phyloP scores from a whole-genome alignment of 192 early-diverging fungal genomes.

The Coemansia sp. region DNA sequence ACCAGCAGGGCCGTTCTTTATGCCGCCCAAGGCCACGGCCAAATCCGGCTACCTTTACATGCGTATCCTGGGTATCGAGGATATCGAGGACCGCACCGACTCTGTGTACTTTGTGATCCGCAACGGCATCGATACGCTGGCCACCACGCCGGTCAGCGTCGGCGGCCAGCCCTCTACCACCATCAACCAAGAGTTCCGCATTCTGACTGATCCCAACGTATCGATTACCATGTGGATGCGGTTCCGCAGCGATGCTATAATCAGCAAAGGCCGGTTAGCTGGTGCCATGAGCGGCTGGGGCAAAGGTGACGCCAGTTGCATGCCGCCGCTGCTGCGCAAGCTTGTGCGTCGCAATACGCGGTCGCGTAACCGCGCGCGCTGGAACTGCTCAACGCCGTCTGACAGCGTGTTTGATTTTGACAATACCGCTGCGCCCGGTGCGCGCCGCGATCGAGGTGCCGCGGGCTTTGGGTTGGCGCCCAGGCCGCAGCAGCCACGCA shows the following conservation, averaged over 20 bases:
- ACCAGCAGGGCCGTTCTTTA: conserved; percentile 48
- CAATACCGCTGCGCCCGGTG: conserved; percentile 14
- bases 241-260: conserved; percentile 53
- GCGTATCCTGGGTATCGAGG: conserved; percentile 53
- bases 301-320: conserved; percentile 21
- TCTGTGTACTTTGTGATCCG: conserved; percentile 57
- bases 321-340: conserved; percentile 44
- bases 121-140: conserved; percentile 55
- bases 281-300: background rate
- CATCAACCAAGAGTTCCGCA: conserved; percentile 57
- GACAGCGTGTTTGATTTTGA: conserved; percentile 55
- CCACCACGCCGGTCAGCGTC: conserved; percentile 41
- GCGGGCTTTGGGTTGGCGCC: background rate
- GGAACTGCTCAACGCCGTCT: conserved; percentile 20
- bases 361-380: conserved; percentile 25
- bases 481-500: background rate
- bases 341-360: conserved; percentile 53
- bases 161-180: conserved; percentile 19
- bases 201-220: conserved; percentile 45
- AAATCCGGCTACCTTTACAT: conserved; percentile 52
- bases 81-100: conserved; percentile 39
- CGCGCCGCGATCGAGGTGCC: conserved; percentile 6
- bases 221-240: conserved; percentile 57
- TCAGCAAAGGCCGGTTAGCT: conserved; percentile 14
- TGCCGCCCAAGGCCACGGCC: conserved; percentile 36